Base-by-base conservation (phyloP, 129 eudicot species). In the Apium graveolens region DNA sequence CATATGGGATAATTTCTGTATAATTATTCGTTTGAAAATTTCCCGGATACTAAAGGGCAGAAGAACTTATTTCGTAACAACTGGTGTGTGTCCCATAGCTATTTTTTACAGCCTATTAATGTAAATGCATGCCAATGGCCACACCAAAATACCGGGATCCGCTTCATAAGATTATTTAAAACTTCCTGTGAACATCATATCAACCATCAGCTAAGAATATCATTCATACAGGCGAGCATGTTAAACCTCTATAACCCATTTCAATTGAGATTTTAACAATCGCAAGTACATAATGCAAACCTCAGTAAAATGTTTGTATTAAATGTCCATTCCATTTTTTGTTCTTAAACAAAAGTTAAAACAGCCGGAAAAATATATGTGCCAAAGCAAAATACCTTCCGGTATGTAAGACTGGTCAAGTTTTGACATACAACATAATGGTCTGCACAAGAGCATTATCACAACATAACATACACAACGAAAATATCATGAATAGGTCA, bases 181-280 rank as follows among this genome's bases (percentile, higher is more conserved):
- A 90, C 93, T 90, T 87, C 86, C 75, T 82, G 80, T 77, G 89
- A 81, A 89, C 92, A 88, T 91, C 98, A 89, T 89, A 88, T 89
- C 93, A 89, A 94, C 88, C 97, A 85, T 92, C 97, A 89, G 97
- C 96, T 90, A 90, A 86, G 89, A 84, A 90, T 88, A 90, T 92
- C 97, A 53, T 24, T 7, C 10, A 95, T 86, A 90, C 81, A 90
- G 89, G 96, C 83, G 89, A 88, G 93, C 97, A 94, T 78, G 93
- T 91, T 89, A 90, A 90, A 88, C 94, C 80, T 86, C 90, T 91
- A 87, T 80, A 82, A 78, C 86, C 99, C 99, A 53, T 68, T 62
- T 17, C 35, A 27, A 65, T 63, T 18, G 44, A 72, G 57, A 38
- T 29, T 43, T 5, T 29, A 41, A 20, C 20, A 21, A 72, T 46